Evolutionary conservation across 108 stramenopile species (phyloP).

Genomic region (Fragilaria crotonensis): DNA sequence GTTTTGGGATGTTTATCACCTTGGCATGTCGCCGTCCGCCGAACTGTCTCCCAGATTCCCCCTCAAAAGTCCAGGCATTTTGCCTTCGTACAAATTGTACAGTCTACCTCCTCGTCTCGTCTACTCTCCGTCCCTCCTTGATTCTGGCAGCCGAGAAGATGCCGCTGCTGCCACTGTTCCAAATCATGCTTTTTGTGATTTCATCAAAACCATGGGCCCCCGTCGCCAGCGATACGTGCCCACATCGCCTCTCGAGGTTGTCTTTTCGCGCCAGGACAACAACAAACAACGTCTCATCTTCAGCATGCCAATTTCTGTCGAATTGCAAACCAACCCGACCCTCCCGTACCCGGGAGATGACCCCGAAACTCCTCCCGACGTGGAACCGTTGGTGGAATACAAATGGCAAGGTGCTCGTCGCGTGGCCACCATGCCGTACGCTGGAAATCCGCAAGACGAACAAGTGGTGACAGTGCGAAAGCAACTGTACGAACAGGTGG

Average conservation of each 20-base stretch:
- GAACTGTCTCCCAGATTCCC: conserved; percentile 39
- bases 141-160: conserved; percentile 46
- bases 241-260: conserved; percentile 59
- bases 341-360: conserved; percentile 47
- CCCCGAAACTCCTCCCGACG: conserved; percentile 15
- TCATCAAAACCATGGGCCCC: conserved; percentile 77
- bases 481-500: conserved; percentile 57
- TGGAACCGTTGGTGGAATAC: conserved; percentile 16
- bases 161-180: conserved; percentile 51
- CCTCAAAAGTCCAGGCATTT: conserved; percentile 15
- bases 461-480: conserved; percentile 58
- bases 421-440: conserved; percentile 67
- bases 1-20: conserved; percentile 85
- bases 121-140: conserved; percentile 42
- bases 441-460: conserved; percentile 67
- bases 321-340: conserved; percentile 34
- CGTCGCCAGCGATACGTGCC: conserved; percentile 58
- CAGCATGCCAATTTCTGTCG: conserved; percentile 52
- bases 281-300: conserved; percentile 35
- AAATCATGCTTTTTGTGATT: conserved; percentile 68
- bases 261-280: conserved; percentile 20
- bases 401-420: conserved; percentile 32
- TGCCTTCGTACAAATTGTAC: conserved; percentile 44
- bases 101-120: conserved; percentile 58
- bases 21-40: conserved; percentile 80